Percentiles rank a stretch among this genome's conserved stretches.
Evolutionary conservation across 1,284 basidiomycete species (phyloP).

Genomic region (Amylostereum chailletii): DNA sequence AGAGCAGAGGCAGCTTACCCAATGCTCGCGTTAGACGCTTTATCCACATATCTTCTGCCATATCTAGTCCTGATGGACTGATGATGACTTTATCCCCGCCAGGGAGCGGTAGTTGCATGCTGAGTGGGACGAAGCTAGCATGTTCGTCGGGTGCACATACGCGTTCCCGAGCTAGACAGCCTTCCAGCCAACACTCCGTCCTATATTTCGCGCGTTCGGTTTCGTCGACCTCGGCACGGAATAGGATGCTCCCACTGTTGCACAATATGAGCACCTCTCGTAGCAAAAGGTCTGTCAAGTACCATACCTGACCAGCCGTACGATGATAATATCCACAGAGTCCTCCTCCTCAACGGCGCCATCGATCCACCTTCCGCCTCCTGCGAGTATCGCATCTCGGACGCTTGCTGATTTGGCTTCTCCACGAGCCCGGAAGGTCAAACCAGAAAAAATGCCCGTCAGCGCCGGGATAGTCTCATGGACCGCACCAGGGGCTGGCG

Average conservation of each 20-base stretch:
- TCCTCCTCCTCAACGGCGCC: slow-evolving; percentile 33
- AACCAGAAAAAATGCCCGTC: slow-evolving; percentile 37
- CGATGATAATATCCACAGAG: slow-evolving; percentile 54
- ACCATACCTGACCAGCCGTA: slow-evolving; percentile 59
- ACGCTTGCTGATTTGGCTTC: slow-evolving; percentile 53
- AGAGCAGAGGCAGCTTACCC: slow-evolving; percentile 29
- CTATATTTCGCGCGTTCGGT: slow-evolving; percentile 44
- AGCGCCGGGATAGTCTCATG: slow-evolving; percentile 1
- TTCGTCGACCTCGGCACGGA: slow-evolving; percentile 38
- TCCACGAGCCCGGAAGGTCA: slow-evolving; percentile 48
- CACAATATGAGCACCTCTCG: neutral
- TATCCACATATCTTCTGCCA: slow-evolving; percentile 52
- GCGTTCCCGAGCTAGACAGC: slow-evolving; percentile 59
- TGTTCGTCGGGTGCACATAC: slow-evolving; percentile 54
- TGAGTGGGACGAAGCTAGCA: slow-evolving; percentile 52
- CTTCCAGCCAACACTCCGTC: slow-evolving; percentile 79
- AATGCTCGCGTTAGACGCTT: slow-evolving; percentile 55
- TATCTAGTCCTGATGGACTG: slow-evolving; percentile 65
- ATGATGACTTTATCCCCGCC: slow-evolving; percentile 45
- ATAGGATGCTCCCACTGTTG: slow-evolving; percentile 54
- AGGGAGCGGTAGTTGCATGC: slow-evolving; percentile 38
- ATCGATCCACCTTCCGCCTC: slow-evolving; percentile 41
- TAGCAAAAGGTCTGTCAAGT: neutral
- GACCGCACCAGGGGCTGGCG: neutral
- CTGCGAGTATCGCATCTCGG: slow-evolving; percentile 44